Base-by-base conservation (phyloP, 2,329 filamentous ascomycete genomes). In the Fusarium verrucosum region DNA sequence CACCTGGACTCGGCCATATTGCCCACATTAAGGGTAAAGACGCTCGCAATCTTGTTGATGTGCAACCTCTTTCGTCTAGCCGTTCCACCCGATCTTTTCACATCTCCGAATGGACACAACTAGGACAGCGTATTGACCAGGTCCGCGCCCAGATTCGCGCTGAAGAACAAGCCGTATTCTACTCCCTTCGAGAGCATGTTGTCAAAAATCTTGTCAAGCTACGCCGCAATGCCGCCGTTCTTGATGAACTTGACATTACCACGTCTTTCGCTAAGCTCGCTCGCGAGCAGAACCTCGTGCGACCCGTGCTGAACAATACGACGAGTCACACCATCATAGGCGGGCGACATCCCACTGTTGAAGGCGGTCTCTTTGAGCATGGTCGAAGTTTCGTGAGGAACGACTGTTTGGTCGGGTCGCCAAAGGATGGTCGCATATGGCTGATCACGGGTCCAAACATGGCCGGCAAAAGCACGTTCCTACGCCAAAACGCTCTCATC, bases 401-500 rank as follows among this genome's bases (percentile, higher is more conserved):
- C 70, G 92, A 97, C 78, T 96, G 92, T 76, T 82, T 91, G 33
- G 83, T 97, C 4, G 91, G 91, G n/a, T 87, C 78, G 76, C 85
- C 64, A 75, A 89, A 33, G 84, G 78, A 90, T 81, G 82, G 87
- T 80, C 70, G 83, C 81, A 50, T 92, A 78, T 81, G 89, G 89
- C 71, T 86, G 75, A 80, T 94, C 85, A 85, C 91, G 69, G 81
- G 95, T 0, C 95, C 95, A n/a, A 99, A 99, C 78, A 99, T 99
- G 95, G 95, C 90, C 2, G 95, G 95, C 43, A 99, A 99, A 79
- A 94, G 90, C 75, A 99, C 95, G 0, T 99, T 97, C 73, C 83
- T 99, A 7, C 90, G 95, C 1, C 96, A 99, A 72, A 98, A 97
- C 76, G 95, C 95, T 4, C 84, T 99, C 47, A 96, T 98, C 69